Percentiles rank a stretch among this genome's conserved stretches.
phyloP scores from a whole-genome alignment of 1,284 basidiomycete species.

The Naganishia cerealis region DNA sequence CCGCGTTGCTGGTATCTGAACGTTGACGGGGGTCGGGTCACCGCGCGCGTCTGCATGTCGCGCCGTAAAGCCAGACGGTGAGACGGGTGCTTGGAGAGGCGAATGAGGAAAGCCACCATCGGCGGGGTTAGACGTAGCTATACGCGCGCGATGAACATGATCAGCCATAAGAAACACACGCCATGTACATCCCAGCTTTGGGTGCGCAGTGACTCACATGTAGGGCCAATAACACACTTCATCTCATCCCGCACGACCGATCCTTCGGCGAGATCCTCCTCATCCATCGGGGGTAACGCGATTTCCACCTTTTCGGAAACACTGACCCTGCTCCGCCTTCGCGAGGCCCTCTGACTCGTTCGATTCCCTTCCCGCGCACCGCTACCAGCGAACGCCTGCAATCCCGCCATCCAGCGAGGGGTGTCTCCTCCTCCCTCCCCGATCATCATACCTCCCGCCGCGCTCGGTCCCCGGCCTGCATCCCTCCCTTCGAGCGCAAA shows the following conservation, averaged over 20 bases:
- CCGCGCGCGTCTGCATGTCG: neutral
- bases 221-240: neutral
- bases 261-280: neutral
- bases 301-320: constrained; percentile 17
- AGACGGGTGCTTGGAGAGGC: neutral
- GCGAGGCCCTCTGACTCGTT: neutral
- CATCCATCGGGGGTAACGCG: constrained; percentile 15
- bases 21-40: neutral
- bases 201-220: neutral
- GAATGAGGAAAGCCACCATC: neutral
- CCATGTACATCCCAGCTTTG: too few species aligned
- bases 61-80: neutral
- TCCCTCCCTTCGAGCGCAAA: constrained; percentile 20
- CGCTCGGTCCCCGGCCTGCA: neutral
- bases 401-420: neutral
- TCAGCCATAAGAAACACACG: neutral
- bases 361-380: neutral
- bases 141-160: neutral
- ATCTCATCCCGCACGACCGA: neutral
- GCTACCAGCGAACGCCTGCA: neutral
- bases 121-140: neutral
- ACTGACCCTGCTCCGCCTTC: constrained; percentile 7
- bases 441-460: neutral
- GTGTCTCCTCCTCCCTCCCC: neutral
- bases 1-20: neutral